These are phyloP conservation scores for Halophytophthora polymorphica DNA, from an alignment of 352 stramenopile genomes.

Conservation along the genomic window DNA sequence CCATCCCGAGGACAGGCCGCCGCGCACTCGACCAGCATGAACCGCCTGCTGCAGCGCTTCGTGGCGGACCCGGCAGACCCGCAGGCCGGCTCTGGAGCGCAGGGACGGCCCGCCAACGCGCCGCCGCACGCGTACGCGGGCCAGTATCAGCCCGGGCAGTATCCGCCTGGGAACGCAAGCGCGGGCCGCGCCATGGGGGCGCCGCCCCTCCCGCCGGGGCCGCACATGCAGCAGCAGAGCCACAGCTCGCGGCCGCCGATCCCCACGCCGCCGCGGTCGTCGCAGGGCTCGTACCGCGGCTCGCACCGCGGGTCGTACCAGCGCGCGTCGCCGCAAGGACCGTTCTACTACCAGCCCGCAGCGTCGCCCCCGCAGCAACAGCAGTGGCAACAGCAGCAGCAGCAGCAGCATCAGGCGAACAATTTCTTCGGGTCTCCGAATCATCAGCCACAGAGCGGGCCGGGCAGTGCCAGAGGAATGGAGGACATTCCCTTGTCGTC, in stretches of 20 bases:
- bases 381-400: slow-evolving; percentile 8
- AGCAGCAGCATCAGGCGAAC: not conserved
- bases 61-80: slow-evolving; percentile 24
- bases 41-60: slow-evolving; percentile 62
- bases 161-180: no score
- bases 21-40: slow-evolving; percentile 27
- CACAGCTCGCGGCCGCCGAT: slow-evolving; percentile 16
- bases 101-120: not conserved
- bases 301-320: slow-evolving; percentile 29
- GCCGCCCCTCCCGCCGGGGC: not conserved
- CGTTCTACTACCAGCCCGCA: slow-evolving; percentile 34
- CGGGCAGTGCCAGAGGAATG: slow-evolving; percentile 7
- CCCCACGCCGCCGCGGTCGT: slow-evolving; percentile 26
- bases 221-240: not conserved
- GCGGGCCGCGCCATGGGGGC: no score
- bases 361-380: slow-evolving; percentile 8
- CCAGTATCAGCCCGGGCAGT: not conserved
- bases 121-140: not conserved
- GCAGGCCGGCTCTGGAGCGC: slow-evolving; percentile 3
- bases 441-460: slow-evolving; percentile 7
- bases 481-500: slow-evolving; percentile 33
- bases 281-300: slow-evolving; percentile 17
- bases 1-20: no score
- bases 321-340: slow-evolving; percentile 17
- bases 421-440: not conserved